Evolutionary conservation across 495 filamentous ascomycete genomes (phyloP).

Genomic region (Aspergillus incahuasiensis): DNA sequence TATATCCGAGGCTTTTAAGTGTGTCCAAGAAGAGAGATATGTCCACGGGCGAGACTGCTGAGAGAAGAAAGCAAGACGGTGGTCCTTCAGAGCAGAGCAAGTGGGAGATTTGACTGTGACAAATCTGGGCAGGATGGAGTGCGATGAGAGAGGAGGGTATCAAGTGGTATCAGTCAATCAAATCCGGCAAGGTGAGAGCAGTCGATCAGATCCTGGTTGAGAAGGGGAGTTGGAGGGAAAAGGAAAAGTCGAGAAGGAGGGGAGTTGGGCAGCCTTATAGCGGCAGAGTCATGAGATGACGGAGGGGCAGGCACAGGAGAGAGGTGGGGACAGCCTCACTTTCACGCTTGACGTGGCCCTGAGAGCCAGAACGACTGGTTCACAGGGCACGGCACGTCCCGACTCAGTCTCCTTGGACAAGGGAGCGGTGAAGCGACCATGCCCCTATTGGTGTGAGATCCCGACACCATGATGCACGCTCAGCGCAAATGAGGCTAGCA

Average conservation of each 20-base stretch:
- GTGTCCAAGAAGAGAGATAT: conserved; percentile 12
- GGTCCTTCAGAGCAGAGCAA: conserved; percentile 4
- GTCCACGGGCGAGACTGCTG: conserved; percentile 21
- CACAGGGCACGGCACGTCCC: conserved; percentile 6
- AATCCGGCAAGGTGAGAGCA: not conserved
- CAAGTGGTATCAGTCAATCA: not conserved
- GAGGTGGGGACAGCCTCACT: conserved; percentile 24
- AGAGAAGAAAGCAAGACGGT: conserved; percentile 20
- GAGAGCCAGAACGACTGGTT: conserved; percentile 2
- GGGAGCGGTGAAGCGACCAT: conserved; percentile 4
- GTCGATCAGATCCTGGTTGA: conserved; percentile 3
- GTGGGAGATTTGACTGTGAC: conserved; percentile 24
- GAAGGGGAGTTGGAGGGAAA: conserved; percentile 4
- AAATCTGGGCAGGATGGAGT: conserved; percentile 13
- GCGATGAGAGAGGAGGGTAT: conserved; percentile 2
- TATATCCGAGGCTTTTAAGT: conserved; percentile 5
- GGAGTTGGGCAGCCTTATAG: conserved; percentile 31
- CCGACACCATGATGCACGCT: not conserved
- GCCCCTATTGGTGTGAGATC: not conserved
- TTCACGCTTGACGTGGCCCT: conserved; percentile 22
- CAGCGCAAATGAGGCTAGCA: not conserved
- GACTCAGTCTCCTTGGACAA: not conserved
- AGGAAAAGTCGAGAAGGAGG: conserved; percentile 13
- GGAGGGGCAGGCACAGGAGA: conserved; percentile 11
- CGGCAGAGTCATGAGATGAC: not conserved